Conservation (phyloP, 352 stramenopile species). For the Phytopythium helicoides region DNA sequence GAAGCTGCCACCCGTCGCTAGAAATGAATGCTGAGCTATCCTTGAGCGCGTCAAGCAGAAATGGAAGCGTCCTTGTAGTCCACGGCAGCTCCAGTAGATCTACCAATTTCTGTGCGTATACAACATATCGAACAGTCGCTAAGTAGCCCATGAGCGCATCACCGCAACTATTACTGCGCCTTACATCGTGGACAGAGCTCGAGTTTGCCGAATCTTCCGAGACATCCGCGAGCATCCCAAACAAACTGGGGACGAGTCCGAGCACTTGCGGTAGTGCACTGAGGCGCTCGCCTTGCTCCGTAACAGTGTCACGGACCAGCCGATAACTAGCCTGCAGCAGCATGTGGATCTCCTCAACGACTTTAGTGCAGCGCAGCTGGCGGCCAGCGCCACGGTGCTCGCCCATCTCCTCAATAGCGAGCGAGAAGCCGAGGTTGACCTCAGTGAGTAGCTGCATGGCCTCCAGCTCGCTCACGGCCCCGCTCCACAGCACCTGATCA, state of each 20-base stretch:
- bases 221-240: constrained; percentile 42
- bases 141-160: background rate
- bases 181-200: constrained; percentile 26
- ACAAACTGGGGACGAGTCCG: constrained; percentile 50
- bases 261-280: constrained; percentile 64
- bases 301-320: constrained; percentile 49
- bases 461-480: constrained; percentile 60
- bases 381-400: constrained; percentile 7
- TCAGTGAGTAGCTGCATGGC: constrained; percentile 77
- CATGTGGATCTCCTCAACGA: constrained; percentile 47
- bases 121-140: background rate
- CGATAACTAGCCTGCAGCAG: constrained; percentile 57
- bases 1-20: constrained; percentile 38
- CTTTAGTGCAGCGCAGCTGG: constrained; percentile 8
- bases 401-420: constrained; percentile 31
- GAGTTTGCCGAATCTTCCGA: background rate
- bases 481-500: constrained; percentile 52
- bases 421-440: constrained; percentile 64
- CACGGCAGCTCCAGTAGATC: constrained; percentile 70
- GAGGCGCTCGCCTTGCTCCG: constrained; percentile 8
- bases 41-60: constrained; percentile 57
- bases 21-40: constrained; percentile 47
- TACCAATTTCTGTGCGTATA: constrained; percentile 35
- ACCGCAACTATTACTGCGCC: background rate
- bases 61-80: constrained; percentile 42